Evolutionary conservation across 169 alveolate genomes (phyloP).

Genomic region (Cystoisospora suis): DNA sequence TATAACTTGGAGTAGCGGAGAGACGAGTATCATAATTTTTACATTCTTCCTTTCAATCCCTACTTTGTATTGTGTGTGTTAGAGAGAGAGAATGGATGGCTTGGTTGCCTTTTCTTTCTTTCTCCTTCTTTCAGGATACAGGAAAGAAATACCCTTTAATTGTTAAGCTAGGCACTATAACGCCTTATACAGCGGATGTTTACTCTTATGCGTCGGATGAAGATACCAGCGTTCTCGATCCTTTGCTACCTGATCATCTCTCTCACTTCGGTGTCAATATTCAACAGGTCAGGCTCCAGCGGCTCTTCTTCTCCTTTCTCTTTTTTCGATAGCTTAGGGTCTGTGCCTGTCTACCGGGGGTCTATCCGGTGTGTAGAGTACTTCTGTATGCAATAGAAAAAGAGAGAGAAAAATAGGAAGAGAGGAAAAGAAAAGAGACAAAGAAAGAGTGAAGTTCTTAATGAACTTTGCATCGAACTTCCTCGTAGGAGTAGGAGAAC

Average conservation of each 20-base stretch:
- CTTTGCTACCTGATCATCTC: slow-evolving; percentile 84
- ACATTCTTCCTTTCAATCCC: background rate
- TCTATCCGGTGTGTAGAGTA: too few species aligned
- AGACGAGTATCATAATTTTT: too few species aligned
- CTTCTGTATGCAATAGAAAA: too few species aligned
- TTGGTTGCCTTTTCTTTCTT: too few species aligned
- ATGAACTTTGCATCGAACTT: too few species aligned
- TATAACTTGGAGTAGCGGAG: too few species aligned
- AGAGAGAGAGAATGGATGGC: background rate
- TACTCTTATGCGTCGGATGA: slow-evolving; percentile 90
- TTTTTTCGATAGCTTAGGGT: too few species aligned
- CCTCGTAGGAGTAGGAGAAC: too few species aligned
- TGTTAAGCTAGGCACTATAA: slow-evolving; percentile 92
- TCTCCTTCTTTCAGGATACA: slow-evolving; percentile 74
- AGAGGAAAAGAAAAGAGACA: too few species aligned
- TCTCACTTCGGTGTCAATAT: slow-evolving; percentile 88
- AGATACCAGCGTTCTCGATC: slow-evolving; percentile 85
- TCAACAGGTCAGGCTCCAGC: slow-evolving; percentile 66
- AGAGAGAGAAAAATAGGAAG: too few species aligned
- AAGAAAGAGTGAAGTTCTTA: too few species aligned
- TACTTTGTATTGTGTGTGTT: background rate
- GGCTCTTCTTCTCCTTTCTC: background rate
- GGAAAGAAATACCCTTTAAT: slow-evolving; percentile 87
- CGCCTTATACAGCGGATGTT: slow-evolving; percentile 91
- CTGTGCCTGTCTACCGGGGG: too few species aligned